phyloP scores from a whole-genome alignment of 2,329 filamentous ascomycete genomes.

The Xylaria sp. region DNA sequence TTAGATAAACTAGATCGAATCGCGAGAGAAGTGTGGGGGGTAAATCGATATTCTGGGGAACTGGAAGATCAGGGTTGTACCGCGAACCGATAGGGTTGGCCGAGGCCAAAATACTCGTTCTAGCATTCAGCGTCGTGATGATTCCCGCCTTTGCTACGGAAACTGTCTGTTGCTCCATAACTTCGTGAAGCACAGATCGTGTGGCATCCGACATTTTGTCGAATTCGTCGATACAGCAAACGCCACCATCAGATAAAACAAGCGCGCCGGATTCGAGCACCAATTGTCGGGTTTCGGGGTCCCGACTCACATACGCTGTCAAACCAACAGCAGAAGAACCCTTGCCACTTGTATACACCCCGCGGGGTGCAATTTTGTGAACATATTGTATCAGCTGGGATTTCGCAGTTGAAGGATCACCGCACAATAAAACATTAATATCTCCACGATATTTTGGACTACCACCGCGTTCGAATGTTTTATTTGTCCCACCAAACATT shows the following conservation, averaged over 20 bases:
- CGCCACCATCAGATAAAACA: conserved; percentile 79
- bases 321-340: conserved; percentile 82
- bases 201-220: conserved; percentile 85
- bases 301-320: conserved; percentile 80
- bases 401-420: conserved; percentile 95
- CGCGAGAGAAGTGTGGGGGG: conserved; percentile 92
- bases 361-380: conserved; percentile 94
- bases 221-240: conserved; percentile 85
- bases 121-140: conserved; percentile 93
- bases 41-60: conserved; percentile 97
- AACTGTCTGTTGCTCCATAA: conserved; percentile 88
- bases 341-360: conserved; percentile 81
- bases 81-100: conserved; percentile 98
- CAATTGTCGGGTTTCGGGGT: conserved; percentile 79
- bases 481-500: conserved; percentile 96
- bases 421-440: conserved; percentile 95
- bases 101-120: conserved; percentile 93
- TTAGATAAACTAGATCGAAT: conserved; percentile 96
- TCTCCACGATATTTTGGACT: conserved; percentile 96
- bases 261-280: conserved; percentile 81
- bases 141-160: conserved; percentile 91
- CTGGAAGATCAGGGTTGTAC: conserved; percentile 94
- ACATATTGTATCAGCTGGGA: conserved; percentile 94
- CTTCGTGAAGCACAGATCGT: conserved; percentile 82
- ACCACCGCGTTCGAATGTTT: conserved; percentile 94